Evolutionary conservation across 2,329 filamentous ascomycete species (phyloP).

Genomic region (Pseudogymnoascus sp.): DNA sequence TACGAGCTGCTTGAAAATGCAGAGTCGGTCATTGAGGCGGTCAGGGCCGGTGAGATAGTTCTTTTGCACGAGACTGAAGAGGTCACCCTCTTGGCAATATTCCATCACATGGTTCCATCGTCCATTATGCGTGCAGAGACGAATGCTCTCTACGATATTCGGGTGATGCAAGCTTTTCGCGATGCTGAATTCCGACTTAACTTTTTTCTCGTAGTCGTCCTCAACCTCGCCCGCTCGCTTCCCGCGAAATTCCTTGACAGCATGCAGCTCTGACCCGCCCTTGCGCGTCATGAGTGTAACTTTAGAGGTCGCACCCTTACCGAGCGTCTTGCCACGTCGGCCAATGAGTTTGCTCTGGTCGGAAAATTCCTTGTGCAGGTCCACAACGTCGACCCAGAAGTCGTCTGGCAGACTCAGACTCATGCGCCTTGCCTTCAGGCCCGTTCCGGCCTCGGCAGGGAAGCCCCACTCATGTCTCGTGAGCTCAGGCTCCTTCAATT

Average conservation of each 20-base stretch:
- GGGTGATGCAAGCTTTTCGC: conserved; percentile 78
- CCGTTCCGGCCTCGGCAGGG: conserved; percentile 60
- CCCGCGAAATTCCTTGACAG: conserved; percentile 79
- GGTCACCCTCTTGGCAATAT: conserved; percentile 73
- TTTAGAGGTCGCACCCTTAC: conserved; percentile 73
- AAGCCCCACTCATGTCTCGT: conserved; percentile 48
- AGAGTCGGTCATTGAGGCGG: conserved; percentile 60
- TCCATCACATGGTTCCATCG: conserved; percentile 93
- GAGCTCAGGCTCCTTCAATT: conserved; percentile 19
- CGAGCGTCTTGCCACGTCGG: conserved; percentile 64
- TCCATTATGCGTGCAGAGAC: conserved; percentile 63
- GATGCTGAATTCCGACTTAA: conserved; percentile 85
- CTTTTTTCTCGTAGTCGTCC: conserved; percentile 75
- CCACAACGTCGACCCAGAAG: conserved; percentile 61
- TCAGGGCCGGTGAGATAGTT: conserved; percentile 57
- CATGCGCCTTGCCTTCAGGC: conserved; percentile 69
- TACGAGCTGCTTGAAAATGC: conserved; percentile 82
- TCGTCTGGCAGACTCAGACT: conserved; percentile 66
- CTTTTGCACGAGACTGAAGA: conserved; percentile 66
- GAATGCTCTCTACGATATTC: conserved; percentile 74
- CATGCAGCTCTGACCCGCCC: conserved; percentile 59
- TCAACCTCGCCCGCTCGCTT: conserved; percentile 60
- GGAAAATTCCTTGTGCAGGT: conserved; percentile 61
- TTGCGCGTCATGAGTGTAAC: conserved; percentile 73
- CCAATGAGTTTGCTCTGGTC: conserved; percentile 62